phyloP scores from a whole-genome alignment of 108 stramenopile species.

The Nitzschia sp. region DNA sequence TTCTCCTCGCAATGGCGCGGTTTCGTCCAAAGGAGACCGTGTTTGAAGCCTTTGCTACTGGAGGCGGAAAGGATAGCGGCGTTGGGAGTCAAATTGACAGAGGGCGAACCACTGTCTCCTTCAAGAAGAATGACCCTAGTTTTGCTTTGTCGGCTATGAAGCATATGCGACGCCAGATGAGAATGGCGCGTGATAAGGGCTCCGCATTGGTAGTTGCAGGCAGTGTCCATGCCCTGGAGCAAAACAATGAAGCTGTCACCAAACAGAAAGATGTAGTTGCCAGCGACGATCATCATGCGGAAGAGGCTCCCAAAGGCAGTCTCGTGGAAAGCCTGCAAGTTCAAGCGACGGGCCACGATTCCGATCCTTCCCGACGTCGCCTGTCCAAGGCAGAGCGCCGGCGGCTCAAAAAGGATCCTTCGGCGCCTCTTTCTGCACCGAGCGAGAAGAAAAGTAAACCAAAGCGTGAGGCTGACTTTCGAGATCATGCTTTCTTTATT shows the following conservation, averaged over 20 bases:
- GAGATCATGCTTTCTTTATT: conserved; percentile 84
- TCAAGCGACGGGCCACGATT: not conserved
- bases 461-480: conserved; percentile 68
- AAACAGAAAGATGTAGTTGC: conserved; percentile 1
- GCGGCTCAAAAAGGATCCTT: conserved; percentile 76
- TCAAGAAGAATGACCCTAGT: conserved; percentile 57
- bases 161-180: conserved; percentile 89
- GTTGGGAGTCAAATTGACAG: conserved; percentile 82
- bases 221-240: conserved; percentile 45
- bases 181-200: conserved; percentile 83
- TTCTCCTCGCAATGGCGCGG: conserved; percentile 80
- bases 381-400: conserved; percentile 93
- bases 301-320: conserved; percentile 1
- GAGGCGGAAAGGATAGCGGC: conserved; percentile 74
- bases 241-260: conserved; percentile 38
- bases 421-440: conserved; percentile 7
- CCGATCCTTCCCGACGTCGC: conserved; percentile 54
- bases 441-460: conserved; percentile 50
- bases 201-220: conserved; percentile 78
- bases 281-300: conserved; percentile 8
- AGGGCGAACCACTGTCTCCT: conserved; percentile 49
- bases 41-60: conserved; percentile 94
- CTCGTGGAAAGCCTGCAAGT: not conserved
- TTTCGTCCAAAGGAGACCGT: conserved; percentile 97
- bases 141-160: conserved; percentile 87